Base-by-base conservation (phyloP, 345 rosid species). In the Populus alba region DNA sequence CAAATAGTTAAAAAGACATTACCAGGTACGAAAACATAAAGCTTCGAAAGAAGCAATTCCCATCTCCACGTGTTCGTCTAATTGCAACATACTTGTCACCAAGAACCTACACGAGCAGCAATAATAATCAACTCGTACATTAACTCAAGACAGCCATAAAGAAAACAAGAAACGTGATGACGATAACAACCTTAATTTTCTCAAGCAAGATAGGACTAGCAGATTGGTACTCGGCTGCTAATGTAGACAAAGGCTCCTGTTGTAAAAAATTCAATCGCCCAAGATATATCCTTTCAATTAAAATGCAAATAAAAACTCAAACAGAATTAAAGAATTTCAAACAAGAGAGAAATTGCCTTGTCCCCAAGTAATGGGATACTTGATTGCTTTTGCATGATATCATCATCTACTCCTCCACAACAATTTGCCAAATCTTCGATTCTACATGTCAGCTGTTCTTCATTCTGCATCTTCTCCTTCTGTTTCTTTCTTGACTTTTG, bases 11-110 rank as follows among this genome's bases (percentile, higher is more conserved):
- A 15, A 20, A 9, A 35, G 68, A 79, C 92, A 77, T 92, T 41
- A 94, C 98, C 77, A 97, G 98, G 86, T 97, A 97, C 1, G 98
- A 86, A 80, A 94, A 94, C 99, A 94, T 94, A 81, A 96, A 94
- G 82, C 98, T 87, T 20, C 97, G 92, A 81, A 97, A 97, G 82
- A 97, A 97, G 88, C 99, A 97, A 77, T 97, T 97, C 57, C 99
- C 99, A 88, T 97, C 99, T 7, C 99, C 99, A 35, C 96, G 88
- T 25, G 99, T 91, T 83, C 99, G 85, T 85, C 99, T 84, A 74
- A 97, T 94, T 77, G 90, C 92, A 70, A 68, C 88, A 86, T 91
- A 92, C 76, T 87, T 91, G 71, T 85, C 91, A 38, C 72, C 88
- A 70, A 97, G 97, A 68, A 90, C 80, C 99, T 97, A 81, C 79